Base-by-base conservation (phyloP, 192 early-diverging fungal genomes). In the Linnemannia hyalina region DNA sequence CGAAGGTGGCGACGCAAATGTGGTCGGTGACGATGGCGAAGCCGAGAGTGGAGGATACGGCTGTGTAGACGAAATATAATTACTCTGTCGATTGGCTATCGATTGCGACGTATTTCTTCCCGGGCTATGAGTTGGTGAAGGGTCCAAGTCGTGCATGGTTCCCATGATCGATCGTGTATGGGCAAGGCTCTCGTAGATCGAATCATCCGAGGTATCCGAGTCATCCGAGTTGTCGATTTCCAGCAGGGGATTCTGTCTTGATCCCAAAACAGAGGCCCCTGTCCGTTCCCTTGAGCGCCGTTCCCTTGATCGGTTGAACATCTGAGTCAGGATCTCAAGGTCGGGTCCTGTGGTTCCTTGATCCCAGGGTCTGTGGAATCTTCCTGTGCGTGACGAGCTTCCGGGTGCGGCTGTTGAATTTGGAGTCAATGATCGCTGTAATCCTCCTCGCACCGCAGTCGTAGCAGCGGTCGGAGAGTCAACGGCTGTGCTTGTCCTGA, bases 301-400 rank as follows among this genome's bases (percentile, higher is more conserved):
- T 65, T 65, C 60, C 3, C 60, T 65, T 65, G 60, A 65, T 29
- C 60, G 60, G 60, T 65, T 65, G 60, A 65, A 65, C 60, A 65
- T 65, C 26, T 65, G 60, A 11, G 60, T 65, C 29, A 65, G 60
- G 8, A 65, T 65, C 23, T 32, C 60, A 11, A 65, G 13, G 29
- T 65, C 60, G 16, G 26, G 70, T 41, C 70, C 70, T 41, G 36
- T 71, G 26, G 20, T 71, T 18, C 26, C 60, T 15, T 65, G 60
- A 65, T 65, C 60, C 60, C 60, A 65, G 3, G 60, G 29, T 13
- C 60, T 65, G 60, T 32, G n/a, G 20, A 52, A 52, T 29, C 60
- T 65, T 29, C 26, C 26, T 32, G 60, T 65, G 60, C 60, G 60
- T 65, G 60, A 65, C 60, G 60, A 35, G 29, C 60, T 65, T 32